These are phyloP conservation scores for Quillaja saponaria DNA, from an alignment of 306 rosid species.

Conservation along the genomic window DNA sequence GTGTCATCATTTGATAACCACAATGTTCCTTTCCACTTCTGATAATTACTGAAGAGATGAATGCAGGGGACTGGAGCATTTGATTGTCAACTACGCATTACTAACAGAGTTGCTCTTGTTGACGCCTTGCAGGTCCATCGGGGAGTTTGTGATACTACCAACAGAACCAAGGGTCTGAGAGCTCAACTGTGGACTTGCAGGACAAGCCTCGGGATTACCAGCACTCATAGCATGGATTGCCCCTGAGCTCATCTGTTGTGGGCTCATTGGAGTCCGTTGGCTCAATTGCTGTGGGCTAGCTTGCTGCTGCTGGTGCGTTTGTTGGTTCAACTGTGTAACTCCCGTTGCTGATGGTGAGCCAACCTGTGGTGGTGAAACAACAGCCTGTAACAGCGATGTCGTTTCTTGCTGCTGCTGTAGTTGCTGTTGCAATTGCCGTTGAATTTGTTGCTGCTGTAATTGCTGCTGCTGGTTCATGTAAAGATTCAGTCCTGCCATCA, in stretches of 20 bases:
- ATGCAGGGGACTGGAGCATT: constrained; percentile 12
- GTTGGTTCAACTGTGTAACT: constrained; percentile 72
- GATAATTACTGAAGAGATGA: background rate
- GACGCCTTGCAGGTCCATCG: constrained; percentile 93
- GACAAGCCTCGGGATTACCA: constrained; percentile 90
- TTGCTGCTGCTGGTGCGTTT: constrained; percentile 70
- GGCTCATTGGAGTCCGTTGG: constrained; percentile 98
- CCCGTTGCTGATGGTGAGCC: constrained; percentile 91
- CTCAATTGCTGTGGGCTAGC: constrained; percentile 86
- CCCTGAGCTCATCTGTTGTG: constrained; percentile 84
- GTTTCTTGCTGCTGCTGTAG: constrained; percentile 73
- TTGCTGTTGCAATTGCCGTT: constrained; percentile 40
- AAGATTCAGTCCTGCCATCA: constrained; percentile 55
- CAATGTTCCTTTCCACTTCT: background rate
- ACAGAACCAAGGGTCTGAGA: constrained; percentile 90
- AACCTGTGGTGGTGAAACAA: constrained; percentile 83
- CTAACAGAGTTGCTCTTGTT: constrained; percentile 79
- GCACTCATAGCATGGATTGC: constrained; percentile 80
- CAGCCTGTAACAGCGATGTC: constrained; percentile 69
- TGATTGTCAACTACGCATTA: constrained; percentile 45
- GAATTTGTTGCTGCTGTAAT: constrained; percentile 42
- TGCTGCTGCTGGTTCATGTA: constrained; percentile 76
- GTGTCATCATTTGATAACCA: constrained; percentile 6
- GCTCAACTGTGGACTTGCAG: constrained; percentile 94
- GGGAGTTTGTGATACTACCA: constrained; percentile 67